Base-by-base conservation (phyloP, 768 basidiomycete genomes). In the Tulasnella sp. region DNA sequence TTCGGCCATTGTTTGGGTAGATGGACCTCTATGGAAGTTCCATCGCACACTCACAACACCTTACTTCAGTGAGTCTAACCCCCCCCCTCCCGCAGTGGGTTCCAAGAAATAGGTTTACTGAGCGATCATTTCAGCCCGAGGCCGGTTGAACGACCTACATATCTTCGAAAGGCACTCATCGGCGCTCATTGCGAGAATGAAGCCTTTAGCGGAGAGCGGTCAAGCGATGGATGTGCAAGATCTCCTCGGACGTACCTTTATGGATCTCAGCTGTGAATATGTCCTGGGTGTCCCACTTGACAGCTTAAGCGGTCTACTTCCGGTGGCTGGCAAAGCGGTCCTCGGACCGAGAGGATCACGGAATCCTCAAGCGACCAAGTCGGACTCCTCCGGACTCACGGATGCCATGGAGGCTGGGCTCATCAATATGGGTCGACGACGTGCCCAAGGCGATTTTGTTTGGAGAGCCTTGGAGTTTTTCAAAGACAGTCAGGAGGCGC, bases 1-100 rank as follows among this genome's bases (percentile, higher is more conserved):
- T 8, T 65, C 67, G 51, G 70, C 70, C 11, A 70, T 72, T 7
- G 70, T 72, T 64, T 67, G 65, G 32, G 63, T 65, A 1, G 70
- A 71, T 64, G 68, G 69, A 4, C 63, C 64, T 1, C 51, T 64
- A 38, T 69, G 68, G 69, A 68, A 63, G 56, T 68, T 65, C 54
- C 68, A 68, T n/a, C 19, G 51, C 27, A 52, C 51, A 13, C 23
- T 29, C 29, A 23, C 24, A 65, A 67, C 50, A 7, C 26, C 26
- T n/a, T 21, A 19, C 26, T 19, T 48, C 45, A 48, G 26, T 19
- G 19, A 48, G 26, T 48, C n/a, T n/a, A n/a, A n/a, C n/a, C n/a
- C n/a, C n/a, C n/a, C n/a, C n/a, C n/a, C n/a, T n/a, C n/a, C n/a
- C n/a, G n/a, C n/a, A n/a, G n/a, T n/a, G n/a, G n/a, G n/a, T n/a